Evolutionary conservation across 176 grass and related monocot genomes (phyloP).

Genomic region (Guadua angustifolia): DNA sequence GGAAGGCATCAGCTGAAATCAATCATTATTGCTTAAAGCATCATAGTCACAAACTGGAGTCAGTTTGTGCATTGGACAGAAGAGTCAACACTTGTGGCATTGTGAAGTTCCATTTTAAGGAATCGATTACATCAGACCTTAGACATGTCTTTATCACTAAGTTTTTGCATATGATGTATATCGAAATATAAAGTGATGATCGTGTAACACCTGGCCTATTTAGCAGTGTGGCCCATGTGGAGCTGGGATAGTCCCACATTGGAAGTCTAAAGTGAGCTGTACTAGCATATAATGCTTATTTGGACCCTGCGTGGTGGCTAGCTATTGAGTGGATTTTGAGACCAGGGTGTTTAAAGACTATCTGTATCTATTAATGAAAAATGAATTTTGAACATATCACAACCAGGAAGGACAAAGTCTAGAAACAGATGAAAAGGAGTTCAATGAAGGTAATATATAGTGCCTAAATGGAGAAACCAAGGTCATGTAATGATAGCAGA

Average conservation of each 20-base stretch:
- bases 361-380: neutral
- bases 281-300: conserved; percentile 8
- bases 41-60: neutral
- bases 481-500: neutral
- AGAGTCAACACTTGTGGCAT: neutral
- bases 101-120: conserved; percentile 13
- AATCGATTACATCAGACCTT: conserved; percentile 8
- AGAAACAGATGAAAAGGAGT: conserved; percentile 3
- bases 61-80: neutral
- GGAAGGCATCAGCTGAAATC: neutral
- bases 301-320: no score
- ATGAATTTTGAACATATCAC: conserved; percentile 15
- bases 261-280: neutral
- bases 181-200: neutral
- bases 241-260: neutral
- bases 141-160: conserved; percentile 16
- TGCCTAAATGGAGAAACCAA: neutral
- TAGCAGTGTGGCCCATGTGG: neutral
- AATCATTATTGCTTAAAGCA: neutral
- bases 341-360: no score
- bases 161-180: neutral
- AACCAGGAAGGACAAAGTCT: neutral
- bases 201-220: neutral
- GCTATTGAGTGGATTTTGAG: no score
- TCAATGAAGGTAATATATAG: conserved; percentile 1